Evolutionary conservation across 176 grass and related monocot species (phyloP).

Genomic region (Bromus sterilis): DNA sequence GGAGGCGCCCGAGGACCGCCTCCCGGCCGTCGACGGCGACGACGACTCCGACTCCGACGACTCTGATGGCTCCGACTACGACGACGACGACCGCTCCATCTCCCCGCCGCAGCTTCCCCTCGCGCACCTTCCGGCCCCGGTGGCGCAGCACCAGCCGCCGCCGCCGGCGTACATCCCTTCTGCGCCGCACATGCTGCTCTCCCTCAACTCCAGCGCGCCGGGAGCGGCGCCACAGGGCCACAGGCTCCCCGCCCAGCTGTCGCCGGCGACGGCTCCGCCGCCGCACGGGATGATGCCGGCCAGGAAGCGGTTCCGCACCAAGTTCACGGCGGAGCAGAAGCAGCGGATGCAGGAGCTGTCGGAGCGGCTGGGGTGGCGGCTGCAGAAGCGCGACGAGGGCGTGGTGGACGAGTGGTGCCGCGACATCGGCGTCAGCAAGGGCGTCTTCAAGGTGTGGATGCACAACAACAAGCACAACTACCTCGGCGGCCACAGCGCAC

Average conservation of each 20-base stretch:
- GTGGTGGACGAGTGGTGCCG: conserved; percentile 85
- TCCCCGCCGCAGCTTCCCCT: conserved; percentile 33
- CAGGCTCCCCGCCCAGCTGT: conserved; percentile 4
- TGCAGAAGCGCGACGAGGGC: conserved; percentile 91
- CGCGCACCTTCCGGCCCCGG: conserved; percentile 20
- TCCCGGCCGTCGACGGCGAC: conserved; percentile 42
- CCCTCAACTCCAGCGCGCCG: conserved; percentile 51
- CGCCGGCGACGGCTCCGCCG: conserved; percentile 13
- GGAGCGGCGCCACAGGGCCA: neutral
- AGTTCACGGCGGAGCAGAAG: conserved; percentile 92
- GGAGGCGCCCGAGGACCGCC: conserved; percentile 28
- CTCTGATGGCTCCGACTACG: conserved; percentile 53
- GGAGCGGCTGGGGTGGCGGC: conserved; percentile 81
- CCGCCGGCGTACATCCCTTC: conserved; percentile 45
- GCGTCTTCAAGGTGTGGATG: conserved; percentile 99
- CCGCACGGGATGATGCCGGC: conserved; percentile 6
- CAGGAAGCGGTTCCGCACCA: conserved; percentile 89
- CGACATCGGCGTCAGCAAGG: conserved; percentile 83
- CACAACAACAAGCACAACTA: conserved; percentile 99
- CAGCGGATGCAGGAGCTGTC: conserved; percentile 95
- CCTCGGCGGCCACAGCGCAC: conserved; percentile 57
- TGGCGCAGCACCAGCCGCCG: conserved; percentile 37
- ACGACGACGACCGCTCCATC: conserved; percentile 46
- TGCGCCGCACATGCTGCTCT: conserved; percentile 81
- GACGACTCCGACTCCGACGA: conserved; percentile 55